Conservation (phyloP, 179 eudicot genomes). For the Beta corolliflora region DNA sequence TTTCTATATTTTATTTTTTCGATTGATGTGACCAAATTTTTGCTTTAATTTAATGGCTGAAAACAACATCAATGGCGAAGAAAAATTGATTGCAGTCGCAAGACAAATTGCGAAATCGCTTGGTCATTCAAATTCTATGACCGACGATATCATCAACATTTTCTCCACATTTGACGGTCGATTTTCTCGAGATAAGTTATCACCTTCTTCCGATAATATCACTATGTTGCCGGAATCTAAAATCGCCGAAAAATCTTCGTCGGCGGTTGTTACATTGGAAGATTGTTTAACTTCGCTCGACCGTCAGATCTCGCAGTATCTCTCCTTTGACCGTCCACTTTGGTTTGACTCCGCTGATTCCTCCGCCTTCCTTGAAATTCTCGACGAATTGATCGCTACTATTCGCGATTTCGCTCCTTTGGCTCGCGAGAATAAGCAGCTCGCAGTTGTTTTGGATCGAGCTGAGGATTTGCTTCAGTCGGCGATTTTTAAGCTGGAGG, state of each 20-base stretch:
- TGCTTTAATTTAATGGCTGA: slow-evolving; percentile 50
- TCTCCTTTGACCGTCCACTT: slow-evolving; percentile 58
- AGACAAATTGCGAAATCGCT: slow-evolving; percentile 83
- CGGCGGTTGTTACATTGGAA: slow-evolving; percentile 33
- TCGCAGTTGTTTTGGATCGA: slow-evolving; percentile 47
- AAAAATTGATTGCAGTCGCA: slow-evolving; percentile 82
- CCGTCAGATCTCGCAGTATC: slow-evolving; percentile 55
- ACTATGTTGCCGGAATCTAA: slow-evolving; percentile 18
- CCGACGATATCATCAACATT: slow-evolving; percentile 88
- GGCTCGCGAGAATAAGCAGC: slow-evolving; percentile 38
- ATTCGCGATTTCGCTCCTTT: slow-evolving; percentile 56
- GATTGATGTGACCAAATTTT: neutral
- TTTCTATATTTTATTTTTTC: neutral
- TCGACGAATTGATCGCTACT: slow-evolving; percentile 57
- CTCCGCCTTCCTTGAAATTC: slow-evolving; percentile 51
- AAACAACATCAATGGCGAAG: slow-evolving; percentile 57
- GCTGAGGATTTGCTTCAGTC: slow-evolving; percentile 81
- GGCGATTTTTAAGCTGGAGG: slow-evolving; percentile 61
- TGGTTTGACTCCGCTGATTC: slow-evolving; percentile 67
- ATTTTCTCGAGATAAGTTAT: slow-evolving; percentile 66
- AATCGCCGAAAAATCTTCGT: slow-evolving; percentile 29
- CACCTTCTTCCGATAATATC: neutral
- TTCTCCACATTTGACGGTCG: slow-evolving; percentile 90
- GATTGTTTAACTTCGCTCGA: slow-evolving; percentile 49
- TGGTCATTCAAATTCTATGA: slow-evolving; percentile 75